Percentiles rank a stretch among this genome's conserved stretches.
phyloP scores from a whole-genome alignment of 495 filamentous ascomycete genomes.

The Penicillium fimorum region DNA sequence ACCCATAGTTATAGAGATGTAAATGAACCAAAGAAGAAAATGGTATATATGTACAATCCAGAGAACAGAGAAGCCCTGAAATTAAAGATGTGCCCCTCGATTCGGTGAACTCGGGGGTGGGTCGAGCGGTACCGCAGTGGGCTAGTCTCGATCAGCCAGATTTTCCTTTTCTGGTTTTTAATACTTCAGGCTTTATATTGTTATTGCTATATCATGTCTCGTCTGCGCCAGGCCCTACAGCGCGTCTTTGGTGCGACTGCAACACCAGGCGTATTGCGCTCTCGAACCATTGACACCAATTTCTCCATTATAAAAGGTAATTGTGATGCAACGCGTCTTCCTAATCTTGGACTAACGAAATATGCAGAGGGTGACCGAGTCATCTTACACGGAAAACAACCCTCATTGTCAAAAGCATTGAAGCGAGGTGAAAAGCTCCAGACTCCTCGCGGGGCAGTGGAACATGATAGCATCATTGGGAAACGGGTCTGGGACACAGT shows the following conservation, averaged over 20 bases:
- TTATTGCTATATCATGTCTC: conserved; percentile 32
- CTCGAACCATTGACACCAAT: conserved; percentile 40
- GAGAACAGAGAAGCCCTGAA: background rate
- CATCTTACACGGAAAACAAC: conserved; percentile 50
- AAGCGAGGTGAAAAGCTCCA: conserved; percentile 43
- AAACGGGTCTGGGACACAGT: conserved; percentile 55
- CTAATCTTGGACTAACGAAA: conserved; percentile 5
- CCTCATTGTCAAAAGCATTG: conserved; percentile 53
- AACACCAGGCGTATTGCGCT: conserved; percentile 10
- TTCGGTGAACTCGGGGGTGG: conserved; percentile 14
- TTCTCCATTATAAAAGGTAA: conserved; percentile 44
- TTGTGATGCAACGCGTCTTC: background rate
- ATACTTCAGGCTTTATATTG: conserved; percentile 8
- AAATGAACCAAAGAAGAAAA: conserved; percentile 6
- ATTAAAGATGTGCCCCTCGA: conserved; percentile 18
- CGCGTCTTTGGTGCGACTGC: conserved; percentile 32
- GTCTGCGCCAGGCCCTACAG: conserved; percentile 38
- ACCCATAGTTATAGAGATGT: conserved; percentile 27
- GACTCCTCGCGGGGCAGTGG: conserved; percentile 50
- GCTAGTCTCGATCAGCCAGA: conserved; percentile 14
- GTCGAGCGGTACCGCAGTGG: conserved; percentile 16
- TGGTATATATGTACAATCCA: background rate
- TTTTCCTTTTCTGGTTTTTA: conserved; percentile 19
- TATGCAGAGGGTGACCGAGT: conserved; percentile 57
- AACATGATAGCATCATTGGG: conserved; percentile 64